Base-by-base conservation (phyloP, 257 asterid genomes). In the Nicotiana tomentosiformis region DNA sequence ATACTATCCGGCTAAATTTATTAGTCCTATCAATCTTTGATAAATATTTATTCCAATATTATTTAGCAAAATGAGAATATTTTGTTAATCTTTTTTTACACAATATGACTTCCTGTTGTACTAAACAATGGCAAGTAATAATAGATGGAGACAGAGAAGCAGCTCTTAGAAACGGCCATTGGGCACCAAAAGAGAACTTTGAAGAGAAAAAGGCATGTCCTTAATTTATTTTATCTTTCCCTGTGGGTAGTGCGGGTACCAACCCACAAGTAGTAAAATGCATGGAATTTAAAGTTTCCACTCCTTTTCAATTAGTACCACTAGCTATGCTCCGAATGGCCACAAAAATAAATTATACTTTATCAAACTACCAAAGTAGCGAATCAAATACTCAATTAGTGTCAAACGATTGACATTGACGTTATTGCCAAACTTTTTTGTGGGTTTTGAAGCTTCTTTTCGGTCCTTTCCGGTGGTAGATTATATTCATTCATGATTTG, bases 311-410 rank as follows among this genome's bases (percentile, higher is more conserved):
- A 62, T 83, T 51, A 67, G 12, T 66, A 72, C 80, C 87, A 84
- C 82, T 23, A 61, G 68, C 82, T 58, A n/a, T 37, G 11, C 37
- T 74, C 43, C 62, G 14, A 49, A 7, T 74, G 79, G 39, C 11
- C 46, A 76, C 58, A 76, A 15, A 49, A 9, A 46, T 29, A 18
- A 67, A 20, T 32, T 39, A 37, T 58, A 39, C 23, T 5, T 20
- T 53, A 20, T 58, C n/a, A 17, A n/a, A 33, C 68, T 15, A 37
- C 32, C 12, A 32, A 32, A 26, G 62, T 57, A 66, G 57, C 66
- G 39, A 85, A 82, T 85, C 82, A 78, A 78, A 82, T 61, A 53
- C 84, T 85, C 77, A 32, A 35, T 68, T 82, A 61, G 66, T 43
- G 46, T 70, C 72, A 61, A 81, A 17, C 49, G 18, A 37, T 84